A percentile compares a stretch with the other conserved stretches of the same genome.
Evolutionary conservation across 257 asterid species (phyloP).

Genomic region (Gentiana straminea): DNA sequence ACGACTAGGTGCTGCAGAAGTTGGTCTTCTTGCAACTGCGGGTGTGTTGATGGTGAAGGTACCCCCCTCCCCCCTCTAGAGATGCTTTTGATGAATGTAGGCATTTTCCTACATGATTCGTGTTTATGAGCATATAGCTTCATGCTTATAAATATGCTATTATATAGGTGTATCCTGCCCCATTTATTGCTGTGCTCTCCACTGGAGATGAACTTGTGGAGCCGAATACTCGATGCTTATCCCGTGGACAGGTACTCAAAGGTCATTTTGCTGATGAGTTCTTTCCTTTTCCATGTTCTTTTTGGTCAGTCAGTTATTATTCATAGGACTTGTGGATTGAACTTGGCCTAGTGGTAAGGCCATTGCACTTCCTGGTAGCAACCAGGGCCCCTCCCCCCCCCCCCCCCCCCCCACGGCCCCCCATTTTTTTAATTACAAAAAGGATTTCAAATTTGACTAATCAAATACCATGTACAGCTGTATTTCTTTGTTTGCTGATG

Average conservation of each 20-base stretch:
- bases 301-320: too few relatives aligned
- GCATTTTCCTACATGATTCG: constrained; percentile 2
- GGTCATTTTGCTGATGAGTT: neutral
- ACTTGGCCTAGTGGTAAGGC: too few relatives aligned
- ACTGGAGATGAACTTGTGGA: constrained; percentile 98
- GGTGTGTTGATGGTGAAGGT: constrained; percentile 71
- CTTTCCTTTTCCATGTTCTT: neutral
- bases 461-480: too few relatives aligned
- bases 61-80: constrained; percentile 2
- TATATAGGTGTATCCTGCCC: constrained; percentile 59
- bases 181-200: constrained; percentile 76
- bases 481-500: too few relatives aligned
- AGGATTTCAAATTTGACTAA: too few relatives aligned
- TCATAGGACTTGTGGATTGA: too few relatives aligned
- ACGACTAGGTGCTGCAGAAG: constrained; percentile 70
- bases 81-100: neutral
- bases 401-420: too few relatives aligned
- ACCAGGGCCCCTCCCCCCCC: too few relatives aligned
- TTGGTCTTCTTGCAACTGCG: constrained; percentile 86
- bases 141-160: neutral
- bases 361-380: too few relatives aligned
- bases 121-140: constrained; percentile 6
- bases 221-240: constrained; percentile 40
- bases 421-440: too few relatives aligned
- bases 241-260: constrained; percentile 74